A percentile compares a stretch with the other conserved stretches of the same genome.
Evolutionary conservation across 805 yeast genomes (phyloP).

Genomic region (Saccharomycopsis guyanensis): DNA sequence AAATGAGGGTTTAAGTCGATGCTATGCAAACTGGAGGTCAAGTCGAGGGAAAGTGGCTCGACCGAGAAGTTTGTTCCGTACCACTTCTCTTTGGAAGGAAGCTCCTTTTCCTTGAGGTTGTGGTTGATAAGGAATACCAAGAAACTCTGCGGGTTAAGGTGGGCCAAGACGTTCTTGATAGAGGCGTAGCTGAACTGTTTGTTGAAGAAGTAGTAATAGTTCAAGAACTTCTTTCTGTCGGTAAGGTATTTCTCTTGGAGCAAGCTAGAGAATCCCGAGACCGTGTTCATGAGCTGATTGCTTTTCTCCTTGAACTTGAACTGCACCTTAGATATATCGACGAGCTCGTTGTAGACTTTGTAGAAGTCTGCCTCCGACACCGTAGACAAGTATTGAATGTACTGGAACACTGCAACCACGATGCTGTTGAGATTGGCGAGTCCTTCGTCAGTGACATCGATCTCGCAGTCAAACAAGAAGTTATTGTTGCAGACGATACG

Average conservation of each 20-base stretch:
- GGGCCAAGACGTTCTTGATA: conserved; percentile 34
- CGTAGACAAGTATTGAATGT: conserved; percentile 43
- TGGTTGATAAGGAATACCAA: conserved; percentile 48
- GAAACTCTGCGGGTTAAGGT: conserved; percentile 52
- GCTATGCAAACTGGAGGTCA: conserved; percentile 30
- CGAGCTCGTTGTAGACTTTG: conserved; percentile 71
- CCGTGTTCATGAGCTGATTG: conserved; percentile 58
- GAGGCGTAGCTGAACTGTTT: conserved; percentile 36
- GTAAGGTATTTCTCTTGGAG: conserved; percentile 38
- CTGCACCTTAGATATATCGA: conserved; percentile 55
- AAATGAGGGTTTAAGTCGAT: conserved; percentile 38
- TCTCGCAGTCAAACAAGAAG: conserved; percentile 57
- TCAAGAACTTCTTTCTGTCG: conserved; percentile 5
- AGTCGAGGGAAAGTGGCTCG: conserved; percentile 34
- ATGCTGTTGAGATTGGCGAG: conserved; percentile 55
- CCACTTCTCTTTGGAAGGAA: conserved; percentile 63
- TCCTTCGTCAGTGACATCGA: conserved; percentile 75
- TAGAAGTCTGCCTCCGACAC: conserved; percentile 56
- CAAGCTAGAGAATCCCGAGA: conserved; percentile 53
- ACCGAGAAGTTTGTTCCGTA: conserved; percentile 77
- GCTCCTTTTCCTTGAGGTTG: conserved; percentile 40
- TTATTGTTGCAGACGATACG: conserved; percentile 58
- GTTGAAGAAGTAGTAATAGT: conserved; percentile 1
- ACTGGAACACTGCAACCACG: conserved; percentile 57
- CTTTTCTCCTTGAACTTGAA: conserved; percentile 79